These are phyloP conservation scores for Comarum palustre DNA, from an alignment of 306 rosid species.

Conservation along the genomic window DNA sequence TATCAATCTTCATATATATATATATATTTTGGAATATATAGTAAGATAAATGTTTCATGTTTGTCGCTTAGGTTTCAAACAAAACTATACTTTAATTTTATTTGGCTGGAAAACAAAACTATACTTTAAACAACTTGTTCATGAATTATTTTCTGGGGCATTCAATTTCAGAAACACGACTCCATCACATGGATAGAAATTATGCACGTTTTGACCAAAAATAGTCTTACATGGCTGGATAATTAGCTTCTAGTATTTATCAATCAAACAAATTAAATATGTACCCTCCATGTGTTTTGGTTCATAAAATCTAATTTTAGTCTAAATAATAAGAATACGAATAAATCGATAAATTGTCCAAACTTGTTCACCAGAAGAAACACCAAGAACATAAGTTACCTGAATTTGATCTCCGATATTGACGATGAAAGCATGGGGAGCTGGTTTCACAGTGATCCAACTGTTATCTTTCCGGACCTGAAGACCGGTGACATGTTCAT, in stretches of 20 bases:
- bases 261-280: background rate
- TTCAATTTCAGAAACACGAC: background rate
- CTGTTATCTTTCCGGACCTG: constrained; percentile 56
- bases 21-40: background rate
- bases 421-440: constrained; percentile 70
- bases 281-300: constrained; percentile 48
- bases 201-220: constrained; percentile 15
- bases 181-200: background rate
- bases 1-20: background rate
- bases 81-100: background rate
- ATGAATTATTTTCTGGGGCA: background rate
- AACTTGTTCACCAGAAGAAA: too few relatives aligned
- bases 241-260: background rate
- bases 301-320: constrained; percentile 27
- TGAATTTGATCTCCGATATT: constrained; percentile 92
- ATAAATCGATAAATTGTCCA: background rate
- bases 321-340: background rate
- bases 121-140: background rate
- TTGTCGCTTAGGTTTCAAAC: background rate
- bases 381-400: constrained; percentile 33
- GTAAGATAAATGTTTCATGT: constrained; percentile 5
- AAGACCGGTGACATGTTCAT: constrained; percentile 61
- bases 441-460: constrained; percentile 86
- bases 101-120: background rate
- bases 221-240: background rate